Percentiles rank a stretch among this genome's conserved stretches.
These are phyloP conservation scores for Diaporthe citriasiana DNA, from an alignment of 2,329 filamentous ascomycete species.

Conservation along the genomic window DNA sequence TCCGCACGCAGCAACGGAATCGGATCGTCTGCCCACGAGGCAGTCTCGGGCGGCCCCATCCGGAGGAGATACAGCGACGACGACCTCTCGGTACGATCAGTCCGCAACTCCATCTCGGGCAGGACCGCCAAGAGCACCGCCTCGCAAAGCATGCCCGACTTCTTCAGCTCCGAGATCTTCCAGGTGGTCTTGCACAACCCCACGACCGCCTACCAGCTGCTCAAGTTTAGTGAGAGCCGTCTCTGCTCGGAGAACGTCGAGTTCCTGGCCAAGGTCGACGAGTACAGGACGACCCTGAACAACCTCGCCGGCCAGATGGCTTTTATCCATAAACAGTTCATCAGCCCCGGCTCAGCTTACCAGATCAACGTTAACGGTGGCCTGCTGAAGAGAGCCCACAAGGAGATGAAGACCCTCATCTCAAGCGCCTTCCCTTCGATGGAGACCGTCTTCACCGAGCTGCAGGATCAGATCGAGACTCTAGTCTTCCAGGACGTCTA, in stretches of 20 bases:
- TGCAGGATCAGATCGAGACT: conserved; percentile 57
- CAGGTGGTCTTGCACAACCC: conserved; percentile 59
- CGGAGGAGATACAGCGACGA: conserved; percentile 36
- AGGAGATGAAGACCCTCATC: conserved; percentile 47
- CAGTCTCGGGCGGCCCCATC: conserved; percentile 17
- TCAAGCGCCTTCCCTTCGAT: conserved; percentile 54
- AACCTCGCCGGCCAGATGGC: conserved; percentile 56
- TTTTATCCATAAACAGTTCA: conserved; percentile 50
- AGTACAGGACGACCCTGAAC: conserved; percentile 59
- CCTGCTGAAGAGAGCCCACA: conserved; percentile 49
- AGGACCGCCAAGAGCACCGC: conserved; percentile 34
- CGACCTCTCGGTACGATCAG: conserved; percentile 26
- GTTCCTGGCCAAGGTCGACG: conserved; percentile 63
- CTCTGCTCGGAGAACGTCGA: conserved; percentile 60
- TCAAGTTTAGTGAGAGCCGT: conserved; percentile 56
- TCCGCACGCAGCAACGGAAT: conserved; percentile 17
- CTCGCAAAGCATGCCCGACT: conserved; percentile 52
- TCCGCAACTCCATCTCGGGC: conserved; percentile 29
- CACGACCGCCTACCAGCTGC: conserved; percentile 58
- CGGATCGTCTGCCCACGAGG: not conserved
- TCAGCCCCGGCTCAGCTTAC: conserved; percentile 42
- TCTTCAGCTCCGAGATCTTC: conserved; percentile 59
- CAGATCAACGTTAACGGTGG: conserved; percentile 49
- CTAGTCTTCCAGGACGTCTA: conserved; percentile 61
- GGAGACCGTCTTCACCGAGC: conserved; percentile 57